Evolutionary conservation across 306 rosid genomes (phyloP).

Genomic region (Rosa persica): DNA sequence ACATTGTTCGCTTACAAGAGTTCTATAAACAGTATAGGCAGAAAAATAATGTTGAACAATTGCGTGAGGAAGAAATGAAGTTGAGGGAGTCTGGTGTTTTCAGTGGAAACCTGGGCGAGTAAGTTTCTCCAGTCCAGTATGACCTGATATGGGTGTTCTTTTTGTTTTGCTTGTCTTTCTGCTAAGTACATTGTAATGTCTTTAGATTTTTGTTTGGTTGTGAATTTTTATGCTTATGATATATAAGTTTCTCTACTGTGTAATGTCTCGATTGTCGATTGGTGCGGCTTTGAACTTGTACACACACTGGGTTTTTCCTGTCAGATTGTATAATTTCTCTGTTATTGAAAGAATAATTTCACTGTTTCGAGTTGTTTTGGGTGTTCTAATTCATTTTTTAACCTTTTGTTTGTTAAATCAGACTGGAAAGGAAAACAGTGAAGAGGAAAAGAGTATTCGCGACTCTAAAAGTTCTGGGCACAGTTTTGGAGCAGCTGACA

Average conservation of each 20-base stretch:
- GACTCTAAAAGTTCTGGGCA: conserved; percentile 76
- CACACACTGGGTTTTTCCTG: not conserved
- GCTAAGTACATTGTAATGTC: not conserved
- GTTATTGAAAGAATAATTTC: not conserved
- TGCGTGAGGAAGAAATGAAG: conserved; percentile 78
- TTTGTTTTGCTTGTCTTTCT: conserved; percentile 4
- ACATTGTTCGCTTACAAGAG: conserved; percentile 69
- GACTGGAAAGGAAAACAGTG: conserved; percentile 84
- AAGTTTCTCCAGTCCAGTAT: conserved; percentile 36
- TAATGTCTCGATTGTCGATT: not conserved
- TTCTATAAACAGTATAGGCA: conserved; percentile 80
- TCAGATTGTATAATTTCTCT: not conserved
- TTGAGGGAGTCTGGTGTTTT: conserved; percentile 83
- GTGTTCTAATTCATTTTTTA: not conserved
- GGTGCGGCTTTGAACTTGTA: not conserved
- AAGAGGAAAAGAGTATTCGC: conserved; percentile 90
- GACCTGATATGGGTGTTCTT: not conserved
- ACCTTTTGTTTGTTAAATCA: conserved; percentile 31
- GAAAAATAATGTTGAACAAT: conserved; percentile 66
- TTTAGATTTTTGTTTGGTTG: not conserved
- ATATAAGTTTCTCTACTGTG: not conserved
- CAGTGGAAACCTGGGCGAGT: conserved; percentile 91
- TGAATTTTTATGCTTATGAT: not conserved
- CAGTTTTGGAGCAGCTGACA: conserved; percentile 72
- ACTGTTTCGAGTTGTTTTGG: conserved; percentile 2